These are phyloP conservation scores for Phytopythium boreale DNA, from an alignment of 352 stramenopile species.

Conservation along the genomic window DNA sequence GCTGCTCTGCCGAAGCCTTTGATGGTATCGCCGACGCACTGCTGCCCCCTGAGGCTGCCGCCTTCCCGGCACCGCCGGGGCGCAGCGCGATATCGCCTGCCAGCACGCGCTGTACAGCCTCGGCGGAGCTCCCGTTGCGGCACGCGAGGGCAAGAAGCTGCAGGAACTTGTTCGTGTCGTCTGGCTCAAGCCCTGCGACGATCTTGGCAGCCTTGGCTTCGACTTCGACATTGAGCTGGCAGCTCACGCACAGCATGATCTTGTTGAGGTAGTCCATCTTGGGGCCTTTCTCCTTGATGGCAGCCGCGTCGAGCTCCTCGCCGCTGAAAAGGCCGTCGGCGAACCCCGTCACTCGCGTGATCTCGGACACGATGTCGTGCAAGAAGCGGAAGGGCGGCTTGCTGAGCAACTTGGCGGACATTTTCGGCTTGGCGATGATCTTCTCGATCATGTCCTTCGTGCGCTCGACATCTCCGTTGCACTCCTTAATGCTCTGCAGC, in stretches of 20 bases:
- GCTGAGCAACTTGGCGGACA: constrained; percentile 74
- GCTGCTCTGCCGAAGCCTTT: constrained; percentile 22
- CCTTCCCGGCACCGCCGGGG: constrained; percentile 27
- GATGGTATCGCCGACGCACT: constrained; percentile 1
- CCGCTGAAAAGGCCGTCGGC: constrained; percentile 78
- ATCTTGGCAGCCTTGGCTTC: constrained; percentile 86
- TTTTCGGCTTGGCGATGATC: constrained; percentile 83
- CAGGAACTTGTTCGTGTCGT: constrained; percentile 93
- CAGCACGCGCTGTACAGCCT: constrained; percentile 72
- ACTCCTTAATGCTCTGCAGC: constrained; percentile 56
- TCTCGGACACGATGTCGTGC: constrained; percentile 80
- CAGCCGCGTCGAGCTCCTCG: constrained; percentile 88
- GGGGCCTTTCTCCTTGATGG: constrained; percentile 92
- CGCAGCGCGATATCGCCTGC: constrained; percentile 47
- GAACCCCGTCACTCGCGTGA: constrained; percentile 81
- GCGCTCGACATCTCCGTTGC: constrained; percentile 72
- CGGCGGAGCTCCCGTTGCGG: constrained; percentile 53
- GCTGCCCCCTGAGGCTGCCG: constrained; percentile 2
- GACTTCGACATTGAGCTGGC: constrained; percentile 82
- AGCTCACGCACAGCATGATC: constrained; percentile 89
- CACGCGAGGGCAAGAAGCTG: constrained; percentile 88
- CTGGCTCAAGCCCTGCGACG: constrained; percentile 90
- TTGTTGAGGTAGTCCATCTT: constrained; percentile 92
- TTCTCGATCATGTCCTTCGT: constrained; percentile 78
- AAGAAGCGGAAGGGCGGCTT: constrained; percentile 89